These are phyloP conservation scores for Chaetoceros muelleri DNA, from an alignment of 108 stramenopile genomes.

Conservation along the genomic window DNA sequence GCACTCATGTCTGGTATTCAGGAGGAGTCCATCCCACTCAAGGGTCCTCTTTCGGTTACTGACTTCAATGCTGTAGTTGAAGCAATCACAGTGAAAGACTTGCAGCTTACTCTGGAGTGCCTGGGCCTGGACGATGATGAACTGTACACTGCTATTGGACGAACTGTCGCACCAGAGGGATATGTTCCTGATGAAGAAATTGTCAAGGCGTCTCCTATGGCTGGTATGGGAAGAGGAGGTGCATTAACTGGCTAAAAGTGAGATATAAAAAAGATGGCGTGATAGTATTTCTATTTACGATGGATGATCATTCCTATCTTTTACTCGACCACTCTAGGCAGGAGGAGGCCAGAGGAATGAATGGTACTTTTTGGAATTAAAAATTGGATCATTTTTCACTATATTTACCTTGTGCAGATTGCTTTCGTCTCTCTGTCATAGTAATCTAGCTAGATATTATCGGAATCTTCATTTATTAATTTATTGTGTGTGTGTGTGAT, in stretches of 20 bases:
- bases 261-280: not conserved
- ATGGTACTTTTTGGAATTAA: no score
- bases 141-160: slow-evolving; percentile 78
- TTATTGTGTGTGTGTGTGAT: no score
- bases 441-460: no score
- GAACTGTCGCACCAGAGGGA: slow-evolving; percentile 62
- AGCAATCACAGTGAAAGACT: slow-evolving; percentile 75
- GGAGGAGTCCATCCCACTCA: slow-evolving; percentile 84
- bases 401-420: no score
- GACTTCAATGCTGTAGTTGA: slow-evolving; percentile 87
- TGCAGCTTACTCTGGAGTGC: slow-evolving; percentile 73
- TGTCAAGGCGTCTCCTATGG: slow-evolving; percentile 63
- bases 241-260: slow-evolving; percentile 45
- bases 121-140: slow-evolving; percentile 66
- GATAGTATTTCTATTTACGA: no score
- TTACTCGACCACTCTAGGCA: no score
- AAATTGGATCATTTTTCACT: no score
- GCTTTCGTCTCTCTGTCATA: no score
- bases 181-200: slow-evolving; percentile 47
- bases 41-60: slow-evolving; percentile 83
- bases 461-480: no score
- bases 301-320: no score
- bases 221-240: slow-evolving; percentile 81
- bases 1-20: slow-evolving; percentile 91
- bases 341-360: no score